A percentile compares a stretch with the other conserved stretches of the same genome.
phyloP scores from a whole-genome alignment of 1,284 basidiomycete genomes.

The Malassezia globosa region DNA sequence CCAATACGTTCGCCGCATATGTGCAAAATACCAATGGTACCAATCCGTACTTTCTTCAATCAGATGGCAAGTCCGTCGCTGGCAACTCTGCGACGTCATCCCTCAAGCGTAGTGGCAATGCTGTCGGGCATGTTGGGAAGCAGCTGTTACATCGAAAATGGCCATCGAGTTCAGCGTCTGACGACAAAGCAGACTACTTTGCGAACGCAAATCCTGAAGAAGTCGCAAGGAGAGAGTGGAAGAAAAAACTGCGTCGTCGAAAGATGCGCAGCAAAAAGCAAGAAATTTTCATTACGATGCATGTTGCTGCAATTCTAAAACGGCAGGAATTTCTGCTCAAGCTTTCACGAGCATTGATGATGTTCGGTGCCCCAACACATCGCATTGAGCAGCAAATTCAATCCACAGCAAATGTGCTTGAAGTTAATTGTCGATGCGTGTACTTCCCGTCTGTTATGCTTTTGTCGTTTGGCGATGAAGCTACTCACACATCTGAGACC shows the following conservation, averaged over 20 bases:
- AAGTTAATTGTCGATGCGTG: slow-evolving; percentile 70
- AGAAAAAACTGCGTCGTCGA: slow-evolving; percentile 39
- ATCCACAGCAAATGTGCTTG: slow-evolving; percentile 71
- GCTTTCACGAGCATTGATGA: slow-evolving; percentile 78
- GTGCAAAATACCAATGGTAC: not conserved
- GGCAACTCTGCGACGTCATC: not conserved
- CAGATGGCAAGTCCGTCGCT: not conserved
- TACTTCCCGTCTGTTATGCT: slow-evolving; percentile 71
- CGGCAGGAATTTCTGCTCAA: slow-evolving; percentile 84
- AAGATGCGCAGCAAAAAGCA: slow-evolving; percentile 40
- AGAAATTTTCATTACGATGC: slow-evolving; percentile 60
- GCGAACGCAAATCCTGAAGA: slow-evolving; percentile 15
- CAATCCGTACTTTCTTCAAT: slow-evolving; percentile 13
- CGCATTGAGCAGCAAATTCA: slow-evolving; percentile 76
- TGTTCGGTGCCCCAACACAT: slow-evolving; percentile 85
- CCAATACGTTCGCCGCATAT: not conserved
- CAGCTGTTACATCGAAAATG: not conserved
- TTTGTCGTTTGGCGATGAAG: slow-evolving; percentile 56
- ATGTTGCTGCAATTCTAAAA: slow-evolving; percentile 73
- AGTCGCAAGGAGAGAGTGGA: slow-evolving; percentile 36
- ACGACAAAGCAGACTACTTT: slow-evolving; percentile 31
- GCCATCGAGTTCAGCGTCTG: not conserved
- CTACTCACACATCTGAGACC: slow-evolving; percentile 73
- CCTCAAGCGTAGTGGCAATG: not conserved
- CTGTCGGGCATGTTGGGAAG: not conserved